phyloP scores from a whole-genome alignment of 805 yeast genomes.

The Pichia rugopelliculosa region DNA sequence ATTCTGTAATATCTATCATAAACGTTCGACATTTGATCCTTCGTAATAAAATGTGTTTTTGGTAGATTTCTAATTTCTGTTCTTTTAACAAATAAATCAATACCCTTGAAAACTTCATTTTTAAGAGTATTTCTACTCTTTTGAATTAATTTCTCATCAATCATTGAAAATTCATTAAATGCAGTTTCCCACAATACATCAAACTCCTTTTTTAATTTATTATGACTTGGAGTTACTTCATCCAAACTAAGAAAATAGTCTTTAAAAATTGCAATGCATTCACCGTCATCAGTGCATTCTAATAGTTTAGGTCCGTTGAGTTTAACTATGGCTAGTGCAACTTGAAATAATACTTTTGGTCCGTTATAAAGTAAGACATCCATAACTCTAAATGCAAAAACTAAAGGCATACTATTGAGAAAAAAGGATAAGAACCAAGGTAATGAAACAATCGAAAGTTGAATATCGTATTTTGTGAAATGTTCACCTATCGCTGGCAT shows the following conservation, averaged over 20 bases:
- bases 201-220: conserved; percentile 67
- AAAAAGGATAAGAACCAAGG: conserved; percentile 95
- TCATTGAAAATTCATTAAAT: conserved; percentile 77
- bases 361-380: conserved; percentile 91
- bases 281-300: conserved; percentile 83
- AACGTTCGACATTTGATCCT: conserved; percentile 55
- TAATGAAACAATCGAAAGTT: conserved; percentile 82
- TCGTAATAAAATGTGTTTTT: conserved; percentile 53
- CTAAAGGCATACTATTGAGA: conserved; percentile 88
- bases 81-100: conserved; percentile 84
- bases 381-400: conserved; percentile 83
- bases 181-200: conserved; percentile 89
- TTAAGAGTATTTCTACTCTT: conserved; percentile 65
- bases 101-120: conserved; percentile 73
- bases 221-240: conserved; percentile 57
- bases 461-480: conserved; percentile 71
- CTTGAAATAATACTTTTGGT: conserved; percentile 81
- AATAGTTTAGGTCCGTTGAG: conserved; percentile 81
- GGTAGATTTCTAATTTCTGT: conserved; percentile 86
- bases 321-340: conserved; percentile 83
- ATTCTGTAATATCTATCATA: conserved; percentile 82
- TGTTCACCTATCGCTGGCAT: conserved; percentile 88
- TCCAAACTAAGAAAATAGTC: conserved; percentile 72
- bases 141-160: conserved; percentile 66
- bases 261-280: conserved; percentile 78